Evolutionary conservation across 352 stramenopile genomes (phyloP).

Genomic region (Phytopythium boreale): DNA sequence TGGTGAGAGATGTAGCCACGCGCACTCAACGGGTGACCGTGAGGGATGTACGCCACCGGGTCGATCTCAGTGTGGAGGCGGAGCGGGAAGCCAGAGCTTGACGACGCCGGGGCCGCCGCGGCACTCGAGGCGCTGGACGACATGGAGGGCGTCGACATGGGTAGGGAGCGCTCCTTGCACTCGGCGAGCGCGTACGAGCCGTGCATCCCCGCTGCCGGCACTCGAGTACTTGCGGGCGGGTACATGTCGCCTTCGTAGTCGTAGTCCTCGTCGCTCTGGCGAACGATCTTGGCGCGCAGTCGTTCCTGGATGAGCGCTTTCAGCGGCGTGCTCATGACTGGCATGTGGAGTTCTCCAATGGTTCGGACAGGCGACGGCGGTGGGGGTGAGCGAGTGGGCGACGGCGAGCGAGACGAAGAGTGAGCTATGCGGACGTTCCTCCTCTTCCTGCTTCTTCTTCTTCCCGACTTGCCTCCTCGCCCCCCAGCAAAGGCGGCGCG

Average conservation of each 20-base stretch:
- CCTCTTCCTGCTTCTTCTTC: not conserved
- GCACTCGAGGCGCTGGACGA: not conserved
- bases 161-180: not conserved
- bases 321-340: conserved; percentile 51
- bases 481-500: not conserved
- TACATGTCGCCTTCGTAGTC: conserved; percentile 15
- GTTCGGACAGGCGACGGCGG: not conserved
- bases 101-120: not conserved
- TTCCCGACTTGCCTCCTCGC: not conserved
- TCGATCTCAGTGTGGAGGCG: conserved; percentile 29
- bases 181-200: not conserved
- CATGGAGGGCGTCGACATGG: not conserved
- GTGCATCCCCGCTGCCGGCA: not conserved
- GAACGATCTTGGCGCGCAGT: conserved; percentile 63
- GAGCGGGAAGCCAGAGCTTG: conserved; percentile 9
- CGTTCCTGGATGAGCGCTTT: conserved; percentile 76
- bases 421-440: conserved; percentile 8
- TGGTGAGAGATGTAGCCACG: conserved; percentile 1
- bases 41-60: conserved; percentile 19
- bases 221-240: not conserved
- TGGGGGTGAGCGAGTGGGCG: conserved; percentile 4
- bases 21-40: conserved; percentile 4
- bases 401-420: conserved; percentile 19
- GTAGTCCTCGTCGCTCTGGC: conserved; percentile 20
- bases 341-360: too few species aligned